These are phyloP conservation scores for Conringia planisiliqua DNA, from an alignment of 345 rosid species.

Conservation along the genomic window DNA sequence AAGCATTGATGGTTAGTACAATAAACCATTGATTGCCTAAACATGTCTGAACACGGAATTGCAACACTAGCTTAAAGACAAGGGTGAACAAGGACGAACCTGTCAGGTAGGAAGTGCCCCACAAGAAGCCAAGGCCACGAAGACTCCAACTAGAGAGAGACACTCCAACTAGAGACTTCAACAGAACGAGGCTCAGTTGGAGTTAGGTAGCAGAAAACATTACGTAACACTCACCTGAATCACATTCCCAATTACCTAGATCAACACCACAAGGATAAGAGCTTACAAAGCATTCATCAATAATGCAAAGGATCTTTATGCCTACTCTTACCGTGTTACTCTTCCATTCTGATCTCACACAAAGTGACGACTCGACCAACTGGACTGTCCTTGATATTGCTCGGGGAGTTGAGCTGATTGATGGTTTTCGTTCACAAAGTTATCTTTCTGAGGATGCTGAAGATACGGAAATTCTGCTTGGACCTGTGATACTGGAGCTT, in stretches of 20 bases:
- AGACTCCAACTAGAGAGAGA: constrained; percentile 70
- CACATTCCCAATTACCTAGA: constrained; percentile 54
- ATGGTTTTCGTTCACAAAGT: constrained; percentile 48
- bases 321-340: constrained; percentile 30
- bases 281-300: background rate
- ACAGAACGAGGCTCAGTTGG: constrained; percentile 59
- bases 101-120: constrained; percentile 60
- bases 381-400: constrained; percentile 78
- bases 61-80: background rate
- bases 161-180: constrained; percentile 71
- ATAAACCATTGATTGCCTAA: background rate
- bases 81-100: constrained; percentile 38
- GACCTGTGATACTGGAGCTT: constrained; percentile 47
- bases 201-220: constrained; percentile 59
- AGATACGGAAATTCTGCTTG: constrained; percentile 47
- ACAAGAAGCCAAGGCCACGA: constrained; percentile 64
- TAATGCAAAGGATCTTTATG: constrained; percentile 7
- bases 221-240: constrained; percentile 53
- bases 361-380: constrained; percentile 67
- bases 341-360: constrained; percentile 65
- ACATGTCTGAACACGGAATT: constrained; percentile 1
- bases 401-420: constrained; percentile 60
- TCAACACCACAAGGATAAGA: constrained; percentile 18
- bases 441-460: constrained; percentile 47
- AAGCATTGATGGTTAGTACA: constrained; percentile 2